phyloP scores from a whole-genome alignment of 208 protist genomes.

The Wallacemonas sp. region DNA sequence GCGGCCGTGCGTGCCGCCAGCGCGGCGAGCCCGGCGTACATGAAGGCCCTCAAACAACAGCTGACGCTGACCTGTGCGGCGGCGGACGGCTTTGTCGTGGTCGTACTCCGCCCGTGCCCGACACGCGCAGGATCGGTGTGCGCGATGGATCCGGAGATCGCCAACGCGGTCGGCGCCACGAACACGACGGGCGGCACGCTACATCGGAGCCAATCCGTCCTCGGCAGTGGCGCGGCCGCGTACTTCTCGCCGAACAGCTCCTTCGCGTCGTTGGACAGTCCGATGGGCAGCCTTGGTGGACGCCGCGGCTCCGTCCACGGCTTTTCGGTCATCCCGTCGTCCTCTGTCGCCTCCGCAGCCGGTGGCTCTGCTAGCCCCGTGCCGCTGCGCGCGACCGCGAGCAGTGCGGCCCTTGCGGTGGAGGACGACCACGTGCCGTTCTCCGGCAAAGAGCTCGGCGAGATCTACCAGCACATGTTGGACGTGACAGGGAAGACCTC shows the following conservation, averaged over 20 bases:
- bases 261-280: conserved; percentile 5
- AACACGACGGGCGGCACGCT: no score
- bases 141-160: no score
- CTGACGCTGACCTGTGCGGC: background rate
- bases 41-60: conserved; percentile 9
- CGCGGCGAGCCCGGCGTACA: background rate
- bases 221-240: background rate
- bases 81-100: conserved; percentile 13
- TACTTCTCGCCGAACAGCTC: background rate
- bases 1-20: background rate
- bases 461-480: conserved; percentile 7
- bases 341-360: background rate
- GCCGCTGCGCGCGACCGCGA: no score
- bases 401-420: background rate
- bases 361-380: background rate
- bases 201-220: background rate
- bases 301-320: background rate
- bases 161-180: no score
- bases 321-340: background rate
- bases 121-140: no score
- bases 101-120: conserved; percentile 11
- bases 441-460: conserved; percentile 1
- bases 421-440: background rate
- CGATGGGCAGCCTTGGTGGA: background rate
- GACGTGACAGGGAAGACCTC: background rate